Base-by-base conservation (phyloP, 441 rosid genomes). In the Pelargonium myrrhifolium region DNA sequence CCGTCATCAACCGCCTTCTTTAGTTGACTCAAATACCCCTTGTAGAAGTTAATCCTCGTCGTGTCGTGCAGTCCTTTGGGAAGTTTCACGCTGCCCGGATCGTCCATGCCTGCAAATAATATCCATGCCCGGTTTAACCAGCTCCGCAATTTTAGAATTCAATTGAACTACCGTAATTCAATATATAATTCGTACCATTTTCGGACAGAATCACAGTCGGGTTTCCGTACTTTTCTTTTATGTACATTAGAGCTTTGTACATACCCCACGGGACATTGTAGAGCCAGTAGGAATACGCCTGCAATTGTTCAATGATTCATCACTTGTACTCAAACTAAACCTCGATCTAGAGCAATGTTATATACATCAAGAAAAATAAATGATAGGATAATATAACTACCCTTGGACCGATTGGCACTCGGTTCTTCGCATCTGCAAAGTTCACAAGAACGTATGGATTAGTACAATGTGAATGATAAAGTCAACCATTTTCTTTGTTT, bases 191-290 rank as follows among this genome's bases (percentile, higher is more conserved):
- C 51, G 8, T 83, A 91, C 99, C 97, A 61, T 94, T 94, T 83
- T 94, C 98, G 0, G 97, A 82, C 39, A 94, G 77, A 64, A 91
- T 80, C 68, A 94, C 80, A 0, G 85, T 81, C 0, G 97, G 99
- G 80, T 94, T 94, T 15, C 94, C 92, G 42, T 94, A 94, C 6
- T 22, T 83, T 79, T 89, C 97, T 78, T 94, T 91, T 18, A 94
- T 78, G 73, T 94, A 91, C 78, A 83, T 91, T 71, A 91, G 65
- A 26, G 90, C 78, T 80, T 94, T 94, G 85, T 88, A 91, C 83
- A 94, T 69, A 4, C 99, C 97, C 96, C 99, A 88, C 40, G 99
- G 99, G 37, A 91, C 96, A 64, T 85, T 77, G 73, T 93, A 91
- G 51, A 93, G 89, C 97, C 97, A 93, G 35, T 73, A 60, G 18